phyloP scores from a whole-genome alignment of 352 stramenopile species.

The Blastocystis hominis region DNA sequence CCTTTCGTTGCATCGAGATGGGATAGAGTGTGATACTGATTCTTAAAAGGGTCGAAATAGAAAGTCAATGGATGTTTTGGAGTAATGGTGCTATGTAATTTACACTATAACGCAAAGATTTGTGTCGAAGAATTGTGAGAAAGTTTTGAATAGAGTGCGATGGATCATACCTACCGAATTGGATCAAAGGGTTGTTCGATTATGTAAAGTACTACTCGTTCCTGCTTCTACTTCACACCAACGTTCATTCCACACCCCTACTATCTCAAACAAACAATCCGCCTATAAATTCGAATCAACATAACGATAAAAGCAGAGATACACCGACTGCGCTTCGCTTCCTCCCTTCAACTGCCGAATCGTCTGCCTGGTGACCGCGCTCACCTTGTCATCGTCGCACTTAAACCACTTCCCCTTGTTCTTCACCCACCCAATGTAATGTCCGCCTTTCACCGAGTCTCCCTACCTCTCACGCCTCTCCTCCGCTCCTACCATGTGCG shows the following conservation, averaged over 20 bases:
- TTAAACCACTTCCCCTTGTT: conserved; percentile 52
- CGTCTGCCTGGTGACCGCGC: background rate
- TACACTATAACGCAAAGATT: too few relatives aligned
- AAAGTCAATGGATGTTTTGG: too few relatives aligned
- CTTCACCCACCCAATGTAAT: conserved; percentile 25
- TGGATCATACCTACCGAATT: too few relatives aligned
- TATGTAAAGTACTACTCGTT: too few relatives aligned
- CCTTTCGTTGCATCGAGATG: conserved; percentile 1
- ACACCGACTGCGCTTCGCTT: conserved; percentile 8
- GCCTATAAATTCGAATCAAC: conserved; percentile 3
- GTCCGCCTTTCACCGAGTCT: conserved; percentile 7
- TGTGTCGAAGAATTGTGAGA: too few relatives aligned
- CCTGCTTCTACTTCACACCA: too few relatives aligned
- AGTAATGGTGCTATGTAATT: too few relatives aligned
- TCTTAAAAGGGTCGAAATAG: too few relatives aligned
- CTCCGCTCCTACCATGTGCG: background rate
- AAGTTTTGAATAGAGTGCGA: too few relatives aligned
- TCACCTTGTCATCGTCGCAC: conserved; percentile 52
- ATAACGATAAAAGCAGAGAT: conserved; percentile 26
- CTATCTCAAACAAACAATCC: background rate
- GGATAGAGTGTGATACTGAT: too few relatives aligned
- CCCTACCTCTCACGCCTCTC: background rate
- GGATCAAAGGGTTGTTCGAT: too few relatives aligned
- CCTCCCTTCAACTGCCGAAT: conserved; percentile 34
- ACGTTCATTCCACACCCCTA: too few relatives aligned